phyloP scores from a whole-genome alignment of 805 yeast genomes.

The Clavispora santaluciae region DNA sequence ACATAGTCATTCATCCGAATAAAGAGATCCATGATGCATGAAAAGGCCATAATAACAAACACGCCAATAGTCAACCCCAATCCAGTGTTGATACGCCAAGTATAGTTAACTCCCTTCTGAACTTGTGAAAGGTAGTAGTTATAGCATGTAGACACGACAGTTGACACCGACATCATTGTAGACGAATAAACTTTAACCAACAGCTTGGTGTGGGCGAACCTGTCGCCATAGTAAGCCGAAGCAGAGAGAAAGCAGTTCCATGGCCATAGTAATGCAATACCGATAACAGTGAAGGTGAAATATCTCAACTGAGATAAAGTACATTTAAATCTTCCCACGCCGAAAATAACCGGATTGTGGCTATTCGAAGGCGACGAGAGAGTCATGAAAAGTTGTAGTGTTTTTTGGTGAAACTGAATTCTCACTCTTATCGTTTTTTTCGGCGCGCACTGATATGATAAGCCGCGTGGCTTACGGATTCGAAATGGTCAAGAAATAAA shows the following conservation, averaged over 20 bases:
- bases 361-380: neutral
- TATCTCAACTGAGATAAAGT: slow-evolving; percentile 40
- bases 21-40: slow-evolving; percentile 38
- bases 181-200: slow-evolving; percentile 63
- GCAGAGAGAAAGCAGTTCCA: slow-evolving; percentile 89
- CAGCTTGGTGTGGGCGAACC: slow-evolving; percentile 48
- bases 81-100: slow-evolving; percentile 56
- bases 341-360: slow-evolving; percentile 20
- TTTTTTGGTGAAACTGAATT: neutral
- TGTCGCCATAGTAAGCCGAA: slow-evolving; percentile 66
- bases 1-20: slow-evolving; percentile 31
- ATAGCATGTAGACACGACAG: slow-evolving; percentile 57
- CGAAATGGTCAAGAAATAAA: too few species aligned
- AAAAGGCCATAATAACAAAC: slow-evolving; percentile 54
- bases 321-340: slow-evolving; percentile 5
- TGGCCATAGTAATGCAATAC: slow-evolving; percentile 87
- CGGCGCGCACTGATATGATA: too few species aligned
- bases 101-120: slow-evolving; percentile 58
- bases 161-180: slow-evolving; percentile 84
- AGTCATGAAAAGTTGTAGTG: neutral
- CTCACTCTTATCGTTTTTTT: neutral
- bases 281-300: slow-evolving; percentile 59
- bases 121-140: slow-evolving; percentile 60
- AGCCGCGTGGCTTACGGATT: too few species aligned
- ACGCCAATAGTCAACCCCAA: slow-evolving; percentile 50